Evolutionary conservation across 306 rosid species (phyloP).

Genomic region (Malus orientalis): DNA sequence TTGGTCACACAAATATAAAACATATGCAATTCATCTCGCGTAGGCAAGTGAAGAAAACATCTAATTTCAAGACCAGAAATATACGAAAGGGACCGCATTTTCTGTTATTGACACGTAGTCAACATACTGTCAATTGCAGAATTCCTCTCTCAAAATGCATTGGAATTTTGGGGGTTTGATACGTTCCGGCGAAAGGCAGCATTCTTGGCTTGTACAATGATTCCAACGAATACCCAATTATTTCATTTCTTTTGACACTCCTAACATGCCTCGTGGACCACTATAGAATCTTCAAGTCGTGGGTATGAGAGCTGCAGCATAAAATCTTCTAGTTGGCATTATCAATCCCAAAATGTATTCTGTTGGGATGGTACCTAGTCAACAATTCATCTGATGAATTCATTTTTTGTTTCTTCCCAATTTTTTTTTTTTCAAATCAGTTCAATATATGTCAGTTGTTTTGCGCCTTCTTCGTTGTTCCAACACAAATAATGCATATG

Average conservation of each 20-base stretch:
- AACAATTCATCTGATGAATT: background rate
- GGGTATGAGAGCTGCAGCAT: slow-evolving; percentile 6
- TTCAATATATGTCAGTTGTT: background rate
- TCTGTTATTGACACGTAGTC: slow-evolving; percentile 14
- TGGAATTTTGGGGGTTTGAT: slow-evolving; percentile 5
- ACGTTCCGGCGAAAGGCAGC: slow-evolving; percentile 33
- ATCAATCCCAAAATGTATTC: background rate
- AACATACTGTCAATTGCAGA: background rate
- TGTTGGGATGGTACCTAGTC: background rate
- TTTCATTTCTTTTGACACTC: background rate
- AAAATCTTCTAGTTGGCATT: slow-evolving; percentile 17
- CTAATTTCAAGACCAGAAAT: background rate
- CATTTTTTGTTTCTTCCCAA: background rate
- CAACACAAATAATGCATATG: background rate
- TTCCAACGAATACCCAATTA: slow-evolving; percentile 15
- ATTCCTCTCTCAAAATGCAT: slow-evolving; percentile 17
- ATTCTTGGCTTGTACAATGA: slow-evolving; percentile 1
- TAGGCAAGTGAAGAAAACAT: too few species aligned
- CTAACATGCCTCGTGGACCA: background rate
- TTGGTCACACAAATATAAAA: background rate
- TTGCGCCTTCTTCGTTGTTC: background rate
- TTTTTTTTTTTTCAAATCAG: background rate
- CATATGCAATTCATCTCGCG: background rate
- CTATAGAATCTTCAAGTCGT: slow-evolving; percentile 13
- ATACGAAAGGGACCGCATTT: background rate